phyloP scores from a whole-genome alignment of 495 filamentous ascomycete genomes.

The Podospora bellae-mahoneyi region DNA sequence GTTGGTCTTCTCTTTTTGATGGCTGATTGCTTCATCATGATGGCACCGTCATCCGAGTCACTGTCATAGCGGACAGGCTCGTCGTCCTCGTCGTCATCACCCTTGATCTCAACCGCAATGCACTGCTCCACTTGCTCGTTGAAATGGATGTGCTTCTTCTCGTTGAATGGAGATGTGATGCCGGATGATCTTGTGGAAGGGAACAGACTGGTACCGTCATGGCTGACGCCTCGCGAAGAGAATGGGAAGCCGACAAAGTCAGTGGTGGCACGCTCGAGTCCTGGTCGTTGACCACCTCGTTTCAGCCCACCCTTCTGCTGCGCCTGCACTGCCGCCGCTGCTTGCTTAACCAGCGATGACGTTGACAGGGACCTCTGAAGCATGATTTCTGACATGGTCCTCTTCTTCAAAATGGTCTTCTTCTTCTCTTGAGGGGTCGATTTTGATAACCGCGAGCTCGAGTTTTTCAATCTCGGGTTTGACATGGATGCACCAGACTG shows the following conservation, averaged over 20 bases:
- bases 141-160: constrained; percentile 88
- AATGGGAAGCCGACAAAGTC: constrained; percentile 61
- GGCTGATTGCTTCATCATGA: constrained; percentile 75
- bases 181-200: constrained; percentile 62
- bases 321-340: constrained; percentile 85
- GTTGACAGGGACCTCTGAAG: constrained; percentile 86
- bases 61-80: constrained; percentile 54
- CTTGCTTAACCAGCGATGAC: constrained; percentile 89
- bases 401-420: constrained; percentile 95
- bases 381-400: constrained; percentile 93
- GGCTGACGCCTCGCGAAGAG: constrained; percentile 54
- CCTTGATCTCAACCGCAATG: constrained; percentile 85
- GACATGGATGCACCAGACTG: constrained; percentile 58
- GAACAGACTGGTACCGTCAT: constrained; percentile 54
- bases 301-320: constrained; percentile 64
- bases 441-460: constrained; percentile 61
- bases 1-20: constrained; percentile 39
- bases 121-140: constrained; percentile 94
- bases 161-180: constrained; percentile 61
- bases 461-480: constrained; percentile 50
- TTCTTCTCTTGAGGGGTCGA: constrained; percentile 76
- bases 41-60: constrained; percentile 69
- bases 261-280: constrained; percentile 57
- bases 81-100: constrained; percentile 66
- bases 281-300: constrained; percentile 41